Percentiles rank a stretch among this genome's conserved stretches.
Conservation (phyloP, 2,329 filamentous ascomycete genomes). For the Colletotrichum kahawae region DNA sequence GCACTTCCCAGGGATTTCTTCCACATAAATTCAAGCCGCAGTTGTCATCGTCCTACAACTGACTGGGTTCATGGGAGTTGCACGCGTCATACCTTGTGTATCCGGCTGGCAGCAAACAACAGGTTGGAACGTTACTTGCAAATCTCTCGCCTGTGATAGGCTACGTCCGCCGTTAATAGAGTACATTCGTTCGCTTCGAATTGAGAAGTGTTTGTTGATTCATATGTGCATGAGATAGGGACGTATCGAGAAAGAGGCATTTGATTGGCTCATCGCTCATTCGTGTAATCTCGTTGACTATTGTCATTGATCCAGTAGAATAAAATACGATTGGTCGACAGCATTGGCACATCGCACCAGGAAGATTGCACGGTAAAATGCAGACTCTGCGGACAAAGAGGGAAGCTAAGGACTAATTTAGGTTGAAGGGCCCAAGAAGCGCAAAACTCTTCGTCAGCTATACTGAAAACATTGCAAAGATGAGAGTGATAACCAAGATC, state of each 20-base stretch:
- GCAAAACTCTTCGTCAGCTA: not conserved
- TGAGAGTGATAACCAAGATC: rapidly evolving
- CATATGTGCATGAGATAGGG: not conserved
- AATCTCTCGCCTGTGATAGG: not conserved
- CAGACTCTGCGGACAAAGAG: not conserved
- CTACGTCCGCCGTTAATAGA: not conserved
- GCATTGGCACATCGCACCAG: not conserved
- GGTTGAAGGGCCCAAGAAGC: not conserved
- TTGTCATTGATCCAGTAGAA: not conserved
- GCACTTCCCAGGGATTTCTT: not conserved
- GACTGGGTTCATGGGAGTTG: not conserved
- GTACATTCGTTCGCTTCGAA: not conserved
- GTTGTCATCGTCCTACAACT: not conserved
- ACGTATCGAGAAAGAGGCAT: not conserved
- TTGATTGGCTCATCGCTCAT: not conserved
- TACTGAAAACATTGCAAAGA: not conserved
- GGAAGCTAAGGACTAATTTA: not conserved
- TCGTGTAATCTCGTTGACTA: not conserved
- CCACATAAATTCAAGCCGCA: not conserved
- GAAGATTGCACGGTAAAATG: not conserved
- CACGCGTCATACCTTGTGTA: not conserved
- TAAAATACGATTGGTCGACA: not conserved
- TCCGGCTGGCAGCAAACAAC: not conserved
- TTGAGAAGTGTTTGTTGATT: not conserved
- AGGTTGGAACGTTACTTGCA: not conserved